Percentiles rank a stretch among this genome's conserved stretches.
phyloP scores from a whole-genome alignment of 2,329 filamentous ascomycete genomes.

The Colletotrichum sp. region DNA sequence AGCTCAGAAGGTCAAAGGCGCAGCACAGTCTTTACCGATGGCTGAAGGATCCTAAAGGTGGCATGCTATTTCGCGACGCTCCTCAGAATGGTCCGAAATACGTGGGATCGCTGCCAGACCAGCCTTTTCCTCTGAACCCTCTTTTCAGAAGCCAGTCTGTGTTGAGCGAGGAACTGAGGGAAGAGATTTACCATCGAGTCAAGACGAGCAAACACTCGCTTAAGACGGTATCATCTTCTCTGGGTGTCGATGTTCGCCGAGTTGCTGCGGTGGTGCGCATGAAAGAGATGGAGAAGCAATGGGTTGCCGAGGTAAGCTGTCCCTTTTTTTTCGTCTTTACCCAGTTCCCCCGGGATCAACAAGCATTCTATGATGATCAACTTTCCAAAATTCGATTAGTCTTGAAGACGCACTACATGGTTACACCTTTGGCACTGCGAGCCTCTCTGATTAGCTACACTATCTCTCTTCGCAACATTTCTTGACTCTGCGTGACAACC shows the following conservation, averaged over 20 bases:
- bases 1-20: constrained; percentile 39
- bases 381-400: constrained; percentile 94
- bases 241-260: constrained; percentile 80
- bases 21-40: constrained; percentile 45
- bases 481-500: neutral
- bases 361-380: constrained; percentile 55
- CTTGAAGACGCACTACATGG: constrained; percentile 95
- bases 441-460: constrained; percentile 67
- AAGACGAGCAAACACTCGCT: constrained; percentile 70
- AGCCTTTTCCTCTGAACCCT: constrained; percentile 77
- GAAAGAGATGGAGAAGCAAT: constrained; percentile 84
- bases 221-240: constrained; percentile 77
- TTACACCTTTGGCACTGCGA: constrained; percentile 81
- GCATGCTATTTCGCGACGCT: constrained; percentile 18
- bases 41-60: constrained; percentile 25
- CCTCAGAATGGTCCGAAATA: constrained; percentile 36
- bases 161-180: constrained; percentile 73
- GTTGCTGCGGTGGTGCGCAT: constrained; percentile 86
- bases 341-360: neutral
- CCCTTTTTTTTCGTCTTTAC: neutral
- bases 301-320: constrained; percentile 73
- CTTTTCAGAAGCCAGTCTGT: constrained; percentile 75
- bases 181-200: constrained; percentile 76
- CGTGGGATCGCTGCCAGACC: constrained; percentile 40
- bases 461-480: neutral